Evolutionary conservation across 306 rosid genomes (phyloP).

Genomic region (Lablab purpureus): DNA sequence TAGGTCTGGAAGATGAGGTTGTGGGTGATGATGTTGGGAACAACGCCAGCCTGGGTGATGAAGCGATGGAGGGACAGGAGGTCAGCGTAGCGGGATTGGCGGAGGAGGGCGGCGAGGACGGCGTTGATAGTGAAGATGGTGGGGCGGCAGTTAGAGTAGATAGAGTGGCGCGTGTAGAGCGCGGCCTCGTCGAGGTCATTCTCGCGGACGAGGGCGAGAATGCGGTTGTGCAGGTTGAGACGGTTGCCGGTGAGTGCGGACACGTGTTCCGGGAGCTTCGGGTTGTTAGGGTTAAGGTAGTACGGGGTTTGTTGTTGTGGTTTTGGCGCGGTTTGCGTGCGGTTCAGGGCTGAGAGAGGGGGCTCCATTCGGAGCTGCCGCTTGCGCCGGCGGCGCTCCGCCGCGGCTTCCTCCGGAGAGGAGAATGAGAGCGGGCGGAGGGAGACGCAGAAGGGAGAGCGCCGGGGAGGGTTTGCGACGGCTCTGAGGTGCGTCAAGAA

Average conservation of each 20-base stretch:
- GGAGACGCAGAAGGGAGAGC: constrained; percentile 45
- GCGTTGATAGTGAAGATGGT: constrained; percentile 90
- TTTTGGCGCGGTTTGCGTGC: constrained; percentile 54
- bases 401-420: constrained; percentile 95
- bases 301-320: constrained; percentile 56
- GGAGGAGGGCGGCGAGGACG: constrained; percentile 78
- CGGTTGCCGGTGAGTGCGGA: constrained; percentile 85
- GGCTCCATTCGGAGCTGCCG: constrained; percentile 98
- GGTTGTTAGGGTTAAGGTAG: constrained; percentile 78
- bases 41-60: constrained; percentile 92
- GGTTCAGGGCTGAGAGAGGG: constrained; percentile 83
- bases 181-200: constrained; percentile 97
- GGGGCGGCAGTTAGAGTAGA: constrained; percentile 93
- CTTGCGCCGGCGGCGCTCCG: constrained; percentile 93
- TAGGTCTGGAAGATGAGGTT: constrained; percentile 91
- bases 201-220: constrained; percentile 74
- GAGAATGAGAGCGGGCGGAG: constrained; percentile 81
- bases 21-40: constrained; percentile 82
- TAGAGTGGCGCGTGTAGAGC: constrained; percentile 89
- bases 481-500: constrained; percentile 63
- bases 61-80: constrained; percentile 92
- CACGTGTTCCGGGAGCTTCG: constrained; percentile 83
- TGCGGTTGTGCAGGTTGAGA: constrained; percentile 80
- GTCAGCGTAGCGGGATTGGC: constrained; percentile 88
- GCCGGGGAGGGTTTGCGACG: constrained; percentile 47